Conservation (phyloP, 176 grass and related monocot genomes). For the Carex pumila region DNA sequence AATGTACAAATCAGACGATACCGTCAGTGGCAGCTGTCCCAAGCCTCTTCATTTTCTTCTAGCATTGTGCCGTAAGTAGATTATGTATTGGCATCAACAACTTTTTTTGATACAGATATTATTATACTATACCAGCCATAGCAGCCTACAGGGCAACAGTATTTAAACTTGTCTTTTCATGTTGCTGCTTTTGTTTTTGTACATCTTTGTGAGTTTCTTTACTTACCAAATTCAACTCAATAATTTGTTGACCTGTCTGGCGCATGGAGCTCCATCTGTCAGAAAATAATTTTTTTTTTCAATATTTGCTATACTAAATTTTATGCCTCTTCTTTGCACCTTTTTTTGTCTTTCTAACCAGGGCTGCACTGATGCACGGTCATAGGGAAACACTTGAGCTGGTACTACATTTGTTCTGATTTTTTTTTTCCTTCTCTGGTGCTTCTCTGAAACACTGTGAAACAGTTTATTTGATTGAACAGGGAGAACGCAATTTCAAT, state of each 20-base stretch:
- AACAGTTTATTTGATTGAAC: conserved; percentile 22
- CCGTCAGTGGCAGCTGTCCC: conserved; percentile 89
- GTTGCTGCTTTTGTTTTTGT: background rate
- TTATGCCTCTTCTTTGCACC: background rate
- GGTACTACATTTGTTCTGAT: conserved; percentile 41
- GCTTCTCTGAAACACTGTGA: conserved; percentile 12
- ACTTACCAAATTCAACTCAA: background rate
- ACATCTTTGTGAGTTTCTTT: background rate
- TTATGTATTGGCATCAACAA: background rate
- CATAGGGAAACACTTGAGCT: conserved; percentile 77
- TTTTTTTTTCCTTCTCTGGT: conserved; percentile 6
- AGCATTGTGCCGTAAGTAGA: conserved; percentile 85
- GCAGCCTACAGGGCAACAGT: background rate
- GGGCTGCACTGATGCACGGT: conserved; percentile 90
- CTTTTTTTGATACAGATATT: background rate
- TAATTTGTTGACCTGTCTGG: background rate
- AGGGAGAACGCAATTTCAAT: conserved; percentile 98
- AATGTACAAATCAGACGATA: conserved; percentile 99
- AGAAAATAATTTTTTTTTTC: background rate
- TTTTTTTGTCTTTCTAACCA: conserved; percentile 32
- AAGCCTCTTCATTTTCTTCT: conserved; percentile 90
- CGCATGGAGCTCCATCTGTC: background rate
- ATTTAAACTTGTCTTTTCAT: conserved; percentile 1
- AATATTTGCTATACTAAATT: background rate
- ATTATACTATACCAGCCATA: background rate